These are phyloP conservation scores for Camellia sinensis DNA, from an alignment of 148 eudicot genomes.

Conservation along the genomic window DNA sequence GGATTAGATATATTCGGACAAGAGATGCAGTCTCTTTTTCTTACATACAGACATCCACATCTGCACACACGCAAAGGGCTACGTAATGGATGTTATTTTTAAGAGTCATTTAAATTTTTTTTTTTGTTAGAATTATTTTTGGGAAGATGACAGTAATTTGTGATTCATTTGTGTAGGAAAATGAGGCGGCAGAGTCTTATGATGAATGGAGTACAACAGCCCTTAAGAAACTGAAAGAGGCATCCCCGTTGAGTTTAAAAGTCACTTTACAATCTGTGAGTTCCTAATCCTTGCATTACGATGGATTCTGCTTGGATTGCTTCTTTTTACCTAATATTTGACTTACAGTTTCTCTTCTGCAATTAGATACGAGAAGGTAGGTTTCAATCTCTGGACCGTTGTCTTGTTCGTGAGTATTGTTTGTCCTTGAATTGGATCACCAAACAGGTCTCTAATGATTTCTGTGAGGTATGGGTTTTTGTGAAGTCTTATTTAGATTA, in stretches of 20 bases:
- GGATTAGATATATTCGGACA: too few relatives aligned
- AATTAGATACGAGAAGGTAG: slow-evolving; percentile 89
- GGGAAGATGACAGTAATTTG: too few relatives aligned
- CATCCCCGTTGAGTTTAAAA: slow-evolving; percentile 93
- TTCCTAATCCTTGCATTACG: slow-evolving; percentile 11
- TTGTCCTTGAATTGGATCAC: slow-evolving; percentile 64
- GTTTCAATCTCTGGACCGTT: slow-evolving; percentile 80
- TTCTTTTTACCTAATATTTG: slow-evolving; percentile 12
- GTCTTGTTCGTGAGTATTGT: slow-evolving; percentile 79
- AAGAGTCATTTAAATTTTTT: not conserved
- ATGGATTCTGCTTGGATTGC: not conserved
- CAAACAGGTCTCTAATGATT: slow-evolving; percentile 70
- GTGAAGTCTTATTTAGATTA: not conserved
- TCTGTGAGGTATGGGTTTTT: slow-evolving; percentile 63
- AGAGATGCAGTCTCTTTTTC: too few relatives aligned
- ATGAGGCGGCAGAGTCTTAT: slow-evolving; percentile 49
- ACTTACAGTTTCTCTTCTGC: slow-evolving; percentile 7
- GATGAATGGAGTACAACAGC: slow-evolving; percentile 56
- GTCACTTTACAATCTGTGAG: slow-evolving; percentile 88
- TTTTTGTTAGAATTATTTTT: not conserved
- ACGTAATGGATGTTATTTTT: too few relatives aligned
- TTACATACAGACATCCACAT: too few relatives aligned
- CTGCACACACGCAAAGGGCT: too few relatives aligned
- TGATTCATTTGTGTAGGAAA: slow-evolving; percentile 50
- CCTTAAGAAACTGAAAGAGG: slow-evolving; percentile 68